phyloP scores from a whole-genome alignment of 331 rosid species.

The Rhamnella rubrinervis region DNA sequence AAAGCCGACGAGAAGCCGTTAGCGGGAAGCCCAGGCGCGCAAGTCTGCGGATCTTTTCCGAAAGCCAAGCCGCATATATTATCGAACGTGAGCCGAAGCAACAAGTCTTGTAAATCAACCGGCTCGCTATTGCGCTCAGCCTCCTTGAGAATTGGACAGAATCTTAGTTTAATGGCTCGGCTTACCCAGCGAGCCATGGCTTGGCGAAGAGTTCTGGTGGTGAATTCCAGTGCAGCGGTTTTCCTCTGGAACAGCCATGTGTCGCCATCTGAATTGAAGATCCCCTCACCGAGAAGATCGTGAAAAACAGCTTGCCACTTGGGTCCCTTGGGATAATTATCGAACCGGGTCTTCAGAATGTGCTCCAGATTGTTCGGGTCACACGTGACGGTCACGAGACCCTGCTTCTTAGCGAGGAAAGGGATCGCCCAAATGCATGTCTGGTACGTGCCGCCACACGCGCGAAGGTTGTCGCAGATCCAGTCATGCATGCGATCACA shows the following conservation, averaged over 20 bases:
- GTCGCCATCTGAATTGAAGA: constrained; percentile 84
- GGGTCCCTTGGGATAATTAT: constrained; percentile 88
- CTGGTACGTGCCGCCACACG: constrained; percentile 95
- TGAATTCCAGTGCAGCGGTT: constrained; percentile 86
- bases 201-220: constrained; percentile 81
- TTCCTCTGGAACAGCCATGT: constrained; percentile 90
- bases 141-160: constrained; percentile 47
- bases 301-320: constrained; percentile 92
- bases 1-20: constrained; percentile 71
- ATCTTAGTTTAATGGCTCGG: constrained; percentile 74
- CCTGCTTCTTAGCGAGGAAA: constrained; percentile 71
- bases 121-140: constrained; percentile 48
- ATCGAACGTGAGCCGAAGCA: constrained; percentile 84
- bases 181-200: constrained; percentile 98
- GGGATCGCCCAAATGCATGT: constrained; percentile 94
- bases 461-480: constrained; percentile 89
- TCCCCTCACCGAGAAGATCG: constrained; percentile 80
- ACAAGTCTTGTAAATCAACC: constrained; percentile 66
- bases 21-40: constrained; percentile 45
- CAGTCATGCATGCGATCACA: constrained; percentile 91
- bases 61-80: constrained; percentile 95
- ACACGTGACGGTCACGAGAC: constrained; percentile 98
- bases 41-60: constrained; percentile 71
- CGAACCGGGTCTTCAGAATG: constrained; percentile 77
- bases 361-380: constrained; percentile 90